Evolutionary conservation across 2,329 filamentous ascomycete species (phyloP), one percentile per base, ranked within the genome.

Genomic region (Aspergillus quadrilineatus): DNA sequence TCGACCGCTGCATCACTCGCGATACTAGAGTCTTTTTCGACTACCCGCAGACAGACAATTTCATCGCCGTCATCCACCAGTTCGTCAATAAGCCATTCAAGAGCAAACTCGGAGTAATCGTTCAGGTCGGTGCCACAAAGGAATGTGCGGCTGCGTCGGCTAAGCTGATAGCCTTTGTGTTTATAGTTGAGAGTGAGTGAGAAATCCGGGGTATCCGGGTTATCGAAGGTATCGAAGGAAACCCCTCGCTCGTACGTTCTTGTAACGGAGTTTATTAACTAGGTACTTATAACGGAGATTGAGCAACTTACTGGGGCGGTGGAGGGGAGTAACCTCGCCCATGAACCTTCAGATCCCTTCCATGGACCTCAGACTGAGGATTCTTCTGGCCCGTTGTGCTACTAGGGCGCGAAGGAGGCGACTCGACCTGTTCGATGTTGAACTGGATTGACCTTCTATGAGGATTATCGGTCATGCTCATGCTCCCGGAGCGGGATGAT

Each of bases 21-120:
- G 60, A 89, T 83, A 51, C 88, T 89, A 50, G 86, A 83, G 61
- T 93, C 89, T 69, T 90, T 92, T 69, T 96, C 92, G 43, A 96
- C 84, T 2, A 96, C 92, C 51, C 90, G 84, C 48, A 97, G 83
- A 73, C 92, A 97, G 7, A 97, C 89, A 56, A 97, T 88, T 74
- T 96, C 91, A 69, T 97, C 92, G 15, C 92, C 92, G 67, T 96
- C 92, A 66, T 96, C 92, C 41, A 96, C 90, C 55, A 96, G 81
- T 75, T 96, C 91, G 66, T 95, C 90, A 39, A 97, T 84, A 50
- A 96, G 81, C 92, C 92, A 97, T 73, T 95, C 90, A 15, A 97
- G 80, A 14, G 92, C 92, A 74, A 93, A 94, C 60, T 96, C 90
- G 6, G 91, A 96, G 73, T 96, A 96, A 57, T 90, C 85, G 65